A percentile compares a stretch with the other conserved stretches of the same genome.
Evolutionary conservation across 2,329 filamentous ascomycete genomes (phyloP).

Genomic region (Clonostachys sp.): DNA sequence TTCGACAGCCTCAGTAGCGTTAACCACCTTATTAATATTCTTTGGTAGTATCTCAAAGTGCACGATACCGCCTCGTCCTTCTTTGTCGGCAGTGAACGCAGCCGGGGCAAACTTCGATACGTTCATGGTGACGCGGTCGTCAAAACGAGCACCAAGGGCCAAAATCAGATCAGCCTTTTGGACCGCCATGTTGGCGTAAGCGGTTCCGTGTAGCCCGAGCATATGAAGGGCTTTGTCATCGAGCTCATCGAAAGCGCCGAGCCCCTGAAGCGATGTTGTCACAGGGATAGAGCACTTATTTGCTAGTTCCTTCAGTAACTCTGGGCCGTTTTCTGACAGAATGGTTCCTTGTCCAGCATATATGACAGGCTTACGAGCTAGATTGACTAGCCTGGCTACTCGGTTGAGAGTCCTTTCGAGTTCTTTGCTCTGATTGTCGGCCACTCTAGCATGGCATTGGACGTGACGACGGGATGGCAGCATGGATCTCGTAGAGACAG

Average conservation of each 20-base stretch:
- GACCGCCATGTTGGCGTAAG: constrained; percentile 91
- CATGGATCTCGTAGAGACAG: constrained; percentile 73
- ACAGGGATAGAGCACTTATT: constrained; percentile 84
- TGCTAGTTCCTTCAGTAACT: constrained; percentile 70
- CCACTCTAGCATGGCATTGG: constrained; percentile 60
- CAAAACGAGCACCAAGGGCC: constrained; percentile 81
- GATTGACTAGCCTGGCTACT: background rate
- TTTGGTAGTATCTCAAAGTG: constrained; percentile 96
- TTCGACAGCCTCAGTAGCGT: constrained; percentile 88
- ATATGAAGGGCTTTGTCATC: constrained; percentile 87
- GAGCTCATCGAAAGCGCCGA: constrained; percentile 82
- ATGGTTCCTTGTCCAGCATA: constrained; percentile 85
- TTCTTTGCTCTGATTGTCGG: background rate
- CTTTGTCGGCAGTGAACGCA: constrained; percentile 71
- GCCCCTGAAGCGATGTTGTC: constrained; percentile 83
- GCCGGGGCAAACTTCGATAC: constrained; percentile 78
- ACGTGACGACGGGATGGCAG: constrained; percentile 81
- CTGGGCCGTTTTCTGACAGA: constrained; percentile 67
- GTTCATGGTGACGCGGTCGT: constrained; percentile 80
- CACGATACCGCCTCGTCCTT: constrained; percentile 83
- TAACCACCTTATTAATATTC: constrained; percentile 96
- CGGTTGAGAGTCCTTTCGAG: background rate
- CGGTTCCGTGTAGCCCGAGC: constrained; percentile 91
- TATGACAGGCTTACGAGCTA: constrained; percentile 44
- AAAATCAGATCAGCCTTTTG: constrained; percentile 90